Conservation (phyloP, 2,329 filamentous ascomycete species). For the Lachnum nothofagi region DNA sequence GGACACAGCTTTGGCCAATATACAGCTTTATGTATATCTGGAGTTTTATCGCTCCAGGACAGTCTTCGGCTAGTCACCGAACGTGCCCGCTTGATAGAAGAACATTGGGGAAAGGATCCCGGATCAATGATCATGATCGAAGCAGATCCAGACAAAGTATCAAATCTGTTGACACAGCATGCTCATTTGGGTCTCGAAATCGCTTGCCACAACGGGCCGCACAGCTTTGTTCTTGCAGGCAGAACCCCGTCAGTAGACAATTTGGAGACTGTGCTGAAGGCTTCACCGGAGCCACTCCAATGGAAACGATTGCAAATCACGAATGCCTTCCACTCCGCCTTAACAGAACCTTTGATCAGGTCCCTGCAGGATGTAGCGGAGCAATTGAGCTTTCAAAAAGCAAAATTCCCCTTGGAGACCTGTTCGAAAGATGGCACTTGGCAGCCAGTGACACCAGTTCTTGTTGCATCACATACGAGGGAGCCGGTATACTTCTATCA, state of each 20-base stretch:
- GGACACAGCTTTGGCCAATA: constrained; percentile 40
- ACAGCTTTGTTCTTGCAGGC: constrained; percentile 32
- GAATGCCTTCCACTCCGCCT: constrained; percentile 26
- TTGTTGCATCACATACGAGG: constrained; percentile 22
- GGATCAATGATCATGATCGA: constrained; percentile 34
- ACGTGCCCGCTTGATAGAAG: constrained; percentile 33
- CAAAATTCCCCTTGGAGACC: constrained; percentile 9
- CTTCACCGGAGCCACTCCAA: background rate
- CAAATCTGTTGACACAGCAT: too few species aligned
- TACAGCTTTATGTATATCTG: constrained; percentile 35
- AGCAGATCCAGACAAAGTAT: background rate
- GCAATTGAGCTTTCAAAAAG: background rate
- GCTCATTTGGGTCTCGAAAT: constrained; percentile 17
- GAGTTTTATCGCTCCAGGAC: constrained; percentile 31
- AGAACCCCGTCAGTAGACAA: constrained; percentile 23
- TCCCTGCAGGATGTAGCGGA: background rate
- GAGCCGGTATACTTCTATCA: constrained; percentile 27
- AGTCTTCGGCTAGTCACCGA: constrained; percentile 29
- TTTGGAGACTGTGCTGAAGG: constrained; percentile 11
- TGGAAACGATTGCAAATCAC: constrained; percentile 1
- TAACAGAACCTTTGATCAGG: constrained; percentile 5
- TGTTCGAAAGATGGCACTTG: background rate
- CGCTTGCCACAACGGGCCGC: constrained; percentile 33
- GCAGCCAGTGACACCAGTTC: too few species aligned
- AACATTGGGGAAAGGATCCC: constrained; percentile 32